Evolutionary conservation across 257 asterid genomes (phyloP).

Genomic region (Handroanthus guayacan): DNA sequence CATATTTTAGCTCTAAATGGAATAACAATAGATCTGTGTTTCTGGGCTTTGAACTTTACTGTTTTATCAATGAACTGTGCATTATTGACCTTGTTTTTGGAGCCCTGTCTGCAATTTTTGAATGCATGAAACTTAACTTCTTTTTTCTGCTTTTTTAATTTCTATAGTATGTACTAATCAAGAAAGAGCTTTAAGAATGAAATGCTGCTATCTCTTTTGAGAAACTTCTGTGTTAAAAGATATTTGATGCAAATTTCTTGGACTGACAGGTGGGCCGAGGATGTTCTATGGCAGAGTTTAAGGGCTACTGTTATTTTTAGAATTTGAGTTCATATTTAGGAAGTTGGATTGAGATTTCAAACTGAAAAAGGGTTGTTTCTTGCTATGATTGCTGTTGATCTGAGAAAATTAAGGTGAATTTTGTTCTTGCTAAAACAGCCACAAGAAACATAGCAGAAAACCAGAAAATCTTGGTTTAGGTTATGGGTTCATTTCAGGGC

Average conservation of each 20-base stretch:
- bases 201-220: background rate
- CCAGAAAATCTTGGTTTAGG: constrained; percentile 19
- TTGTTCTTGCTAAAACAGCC: background rate
- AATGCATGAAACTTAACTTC: constrained; percentile 35
- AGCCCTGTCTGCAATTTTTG: constrained; percentile 34
- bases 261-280: constrained; percentile 34
- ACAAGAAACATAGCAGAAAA: background rate
- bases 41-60: constrained; percentile 38
- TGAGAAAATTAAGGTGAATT: background rate
- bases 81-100: constrained; percentile 33
- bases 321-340: background rate
- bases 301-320: background rate
- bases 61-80: constrained; percentile 15
- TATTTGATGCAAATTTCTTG: constrained; percentile 23
- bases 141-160: constrained; percentile 14
- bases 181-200: too few species aligned
- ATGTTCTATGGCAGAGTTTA: constrained; percentile 26
- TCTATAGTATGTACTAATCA: constrained; percentile 12
- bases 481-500: constrained; percentile 94
- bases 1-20: constrained; percentile 12
- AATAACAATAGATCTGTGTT: constrained; percentile 37
- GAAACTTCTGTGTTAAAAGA: background rate
- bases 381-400: background rate
- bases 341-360: constrained; percentile 14
- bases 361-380: background rate